Conservation (phyloP, 192 early-diverging fungal genomes). For the Kickxella alabastrina region DNA sequence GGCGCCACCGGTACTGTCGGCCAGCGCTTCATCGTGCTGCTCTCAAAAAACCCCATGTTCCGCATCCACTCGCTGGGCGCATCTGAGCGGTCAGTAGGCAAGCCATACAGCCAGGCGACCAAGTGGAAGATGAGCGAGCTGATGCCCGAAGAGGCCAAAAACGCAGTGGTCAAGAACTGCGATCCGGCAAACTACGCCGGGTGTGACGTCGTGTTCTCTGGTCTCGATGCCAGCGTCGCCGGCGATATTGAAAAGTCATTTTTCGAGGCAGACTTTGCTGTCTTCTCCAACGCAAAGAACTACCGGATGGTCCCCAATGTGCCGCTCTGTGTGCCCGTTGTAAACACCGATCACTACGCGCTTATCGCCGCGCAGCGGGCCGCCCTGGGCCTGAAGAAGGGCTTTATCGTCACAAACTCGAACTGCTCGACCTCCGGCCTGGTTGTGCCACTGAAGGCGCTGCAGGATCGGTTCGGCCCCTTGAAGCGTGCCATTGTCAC, state of each 20-base stretch:
- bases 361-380: slow-evolving; percentile 71
- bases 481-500: slow-evolving; percentile 74
- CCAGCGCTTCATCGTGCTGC: slow-evolving; percentile 91
- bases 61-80: slow-evolving; percentile 86
- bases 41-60: slow-evolving; percentile 84
- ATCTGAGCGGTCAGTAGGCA: slow-evolving; percentile 84
- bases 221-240: slow-evolving; percentile 90
- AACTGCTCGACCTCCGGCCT: slow-evolving; percentile 99
- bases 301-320: slow-evolving; percentile 85
- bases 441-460: slow-evolving; percentile 81
- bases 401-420: slow-evolving; percentile 93
- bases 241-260: slow-evolving; percentile 92
- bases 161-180: slow-evolving; percentile 66
- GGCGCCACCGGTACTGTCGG: slow-evolving; percentile 98
- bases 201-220: slow-evolving; percentile 93
- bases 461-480: slow-evolving; percentile 91
- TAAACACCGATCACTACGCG: slow-evolving; percentile 86
- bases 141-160: slow-evolving; percentile 61
- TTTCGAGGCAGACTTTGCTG: slow-evolving; percentile 77
- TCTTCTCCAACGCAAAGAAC: slow-evolving; percentile 98
- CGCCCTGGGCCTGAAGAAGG: slow-evolving; percentile 58
- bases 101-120: slow-evolving; percentile 71
- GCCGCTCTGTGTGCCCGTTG: slow-evolving; percentile 90
- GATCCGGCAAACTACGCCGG: slow-evolving; percentile 68
- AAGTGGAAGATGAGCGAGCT: slow-evolving; percentile 85